A percentile compares a stretch with the other conserved stretches of the same genome.
Conservation (phyloP, 306 rosid species). For the Quercus parvula region DNA sequence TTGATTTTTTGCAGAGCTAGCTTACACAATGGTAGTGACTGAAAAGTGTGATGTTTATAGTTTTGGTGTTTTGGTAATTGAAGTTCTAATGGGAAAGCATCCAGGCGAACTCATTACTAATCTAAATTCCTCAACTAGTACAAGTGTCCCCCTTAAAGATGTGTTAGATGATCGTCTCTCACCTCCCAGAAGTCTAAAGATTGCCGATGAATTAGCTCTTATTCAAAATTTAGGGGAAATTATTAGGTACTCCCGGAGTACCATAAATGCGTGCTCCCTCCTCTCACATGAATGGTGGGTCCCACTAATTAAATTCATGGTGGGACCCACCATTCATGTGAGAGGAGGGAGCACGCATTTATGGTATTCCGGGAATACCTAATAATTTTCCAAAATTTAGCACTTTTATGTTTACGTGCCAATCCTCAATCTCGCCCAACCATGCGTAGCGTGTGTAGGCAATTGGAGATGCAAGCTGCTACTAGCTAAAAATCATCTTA, state of each 20-base stretch:
- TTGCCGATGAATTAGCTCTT: conserved; percentile 15
- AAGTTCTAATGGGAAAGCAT: not conserved
- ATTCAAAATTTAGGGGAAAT: conserved; percentile 11
- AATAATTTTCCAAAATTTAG: conserved; percentile 2
- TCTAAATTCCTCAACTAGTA: not conserved
- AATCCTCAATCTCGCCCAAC: conserved; percentile 32
- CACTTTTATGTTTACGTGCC: conserved; percentile 19
- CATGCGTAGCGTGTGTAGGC: conserved; percentile 21
- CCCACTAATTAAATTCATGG: no score
- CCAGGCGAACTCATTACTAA: not conserved
- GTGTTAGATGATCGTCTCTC: conserved; percentile 24
- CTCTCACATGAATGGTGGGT: no score
- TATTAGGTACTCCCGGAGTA: no score
- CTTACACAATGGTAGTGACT: no score
- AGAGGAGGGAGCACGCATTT: no score
- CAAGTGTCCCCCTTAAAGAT: conserved; percentile 6
- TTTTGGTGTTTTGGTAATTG: not conserved
- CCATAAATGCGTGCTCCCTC: no score
- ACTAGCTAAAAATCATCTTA: no score
- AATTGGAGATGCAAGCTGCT: not conserved
- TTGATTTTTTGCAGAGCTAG: not conserved
- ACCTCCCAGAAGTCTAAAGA: not conserved
- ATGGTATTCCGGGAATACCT: no score
- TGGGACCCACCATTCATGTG: no score
- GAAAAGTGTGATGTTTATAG: not conserved